Base-by-base conservation (phyloP, 371 early-diverging fungal genomes). In the Coemansia sp. region DNA sequence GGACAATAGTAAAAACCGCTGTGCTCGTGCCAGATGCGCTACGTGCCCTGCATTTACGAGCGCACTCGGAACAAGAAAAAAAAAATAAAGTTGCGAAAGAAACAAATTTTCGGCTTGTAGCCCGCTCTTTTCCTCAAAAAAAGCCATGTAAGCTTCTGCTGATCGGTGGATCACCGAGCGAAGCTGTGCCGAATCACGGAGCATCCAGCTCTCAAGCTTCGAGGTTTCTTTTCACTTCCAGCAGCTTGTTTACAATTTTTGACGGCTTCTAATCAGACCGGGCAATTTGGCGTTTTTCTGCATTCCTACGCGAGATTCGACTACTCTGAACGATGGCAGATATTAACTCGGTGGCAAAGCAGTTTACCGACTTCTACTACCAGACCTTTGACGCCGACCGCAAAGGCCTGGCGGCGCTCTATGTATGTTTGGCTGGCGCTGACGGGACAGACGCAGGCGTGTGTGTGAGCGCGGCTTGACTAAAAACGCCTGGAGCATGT, bases 351-450 rank as follows among this genome's bases (percentile, higher is more conserved):
- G 61, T 94, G 75, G 93, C 90, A 42, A 78, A 80, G 55, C 76
- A 84, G 68, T 95, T 96, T 78, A 83, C 83, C 63, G 69, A 86
- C 2, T 96, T 67, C 79, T 96, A 95, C 85, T 96, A 96, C 79
- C 53, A 80, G 45, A 86, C 87, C 41, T 96, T 96, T 76, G 93
- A 90, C 69, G 11, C 70, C 7, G 77, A 86, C 79, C 83, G 96
- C 58, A 49, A 58, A 10, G 55, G 62, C 0, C 83, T 96, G 42
- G 70, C 56, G n/a, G 60, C 84, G 42, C 88, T 95, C 59, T 96
- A 95, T 82, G 96, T 93, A 88, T 74, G 91, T 20, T 77, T 38
- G 40, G 26, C 50, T 0, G 39, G 4, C n/a, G 4, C 31, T 35
- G 42, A 4, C n/a, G 14, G 20, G 14, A n/a, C 20, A 40, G 47